These are phyloP conservation scores for Penicillium sp. DNA, from an alignment of 2,329 filamentous ascomycete genomes.

Conservation along the genomic window DNA sequence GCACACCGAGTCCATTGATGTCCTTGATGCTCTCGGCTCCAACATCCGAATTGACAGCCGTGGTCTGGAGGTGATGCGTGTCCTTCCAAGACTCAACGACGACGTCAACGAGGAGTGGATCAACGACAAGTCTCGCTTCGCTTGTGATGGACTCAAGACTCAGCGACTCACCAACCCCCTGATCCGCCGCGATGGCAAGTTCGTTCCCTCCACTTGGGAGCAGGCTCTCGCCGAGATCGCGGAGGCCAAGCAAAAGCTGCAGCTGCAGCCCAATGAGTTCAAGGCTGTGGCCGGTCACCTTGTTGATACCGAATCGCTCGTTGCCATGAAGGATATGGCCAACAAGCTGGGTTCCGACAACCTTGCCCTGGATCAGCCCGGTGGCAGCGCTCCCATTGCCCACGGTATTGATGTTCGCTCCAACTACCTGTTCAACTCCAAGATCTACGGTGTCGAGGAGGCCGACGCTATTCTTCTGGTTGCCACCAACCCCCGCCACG, in stretches of 20 bases:
- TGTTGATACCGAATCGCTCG: constrained; percentile 87
- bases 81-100: constrained; percentile 90
- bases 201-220: constrained; percentile 92
- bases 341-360: constrained; percentile 98
- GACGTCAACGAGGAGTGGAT: constrained; percentile 99
- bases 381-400: constrained; percentile 78
- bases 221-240: constrained; percentile 88
- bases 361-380: constrained; percentile 85
- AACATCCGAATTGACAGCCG: constrained; percentile 93
- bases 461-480: constrained; percentile 89
- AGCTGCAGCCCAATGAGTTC: constrained; percentile 89
- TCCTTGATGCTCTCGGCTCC: constrained; percentile 87
- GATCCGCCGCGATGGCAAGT: constrained; percentile 84
- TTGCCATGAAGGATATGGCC: constrained; percentile 94
- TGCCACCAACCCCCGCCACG: constrained; percentile 92
- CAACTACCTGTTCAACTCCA: constrained; percentile 97
- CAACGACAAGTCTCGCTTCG: constrained; percentile 96
- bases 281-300: constrained; percentile 92
- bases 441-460: constrained; percentile 89
- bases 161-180: constrained; percentile 92
- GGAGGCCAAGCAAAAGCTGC: constrained; percentile 74
- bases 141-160: constrained; percentile 93
- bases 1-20: constrained; percentile 93
- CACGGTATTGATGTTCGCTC: constrained; percentile 92
- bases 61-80: constrained; percentile 93